phyloP scores from a whole-genome alignment of 768 basidiomycete species.

The Austroboletus festivus region DNA sequence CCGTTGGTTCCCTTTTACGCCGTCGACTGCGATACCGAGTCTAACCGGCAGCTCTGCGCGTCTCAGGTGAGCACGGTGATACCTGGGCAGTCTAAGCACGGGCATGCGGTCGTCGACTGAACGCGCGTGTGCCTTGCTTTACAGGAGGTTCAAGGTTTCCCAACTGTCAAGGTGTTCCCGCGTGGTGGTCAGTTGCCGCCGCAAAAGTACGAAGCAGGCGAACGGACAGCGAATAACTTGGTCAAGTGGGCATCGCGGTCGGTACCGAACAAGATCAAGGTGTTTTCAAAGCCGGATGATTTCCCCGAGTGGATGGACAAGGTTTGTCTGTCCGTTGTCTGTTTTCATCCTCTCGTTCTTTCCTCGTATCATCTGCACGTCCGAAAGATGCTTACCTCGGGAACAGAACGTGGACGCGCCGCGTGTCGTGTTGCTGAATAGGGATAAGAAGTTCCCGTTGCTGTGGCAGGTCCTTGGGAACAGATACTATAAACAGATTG shows the following conservation, averaged over 20 bases:
- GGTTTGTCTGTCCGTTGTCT: slow-evolving; percentile 38
- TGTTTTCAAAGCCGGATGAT: slow-evolving; percentile 53
- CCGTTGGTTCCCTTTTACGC: slow-evolving; percentile 88
- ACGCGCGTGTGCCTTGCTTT: neutral
- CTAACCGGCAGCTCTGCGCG: slow-evolving; percentile 79
- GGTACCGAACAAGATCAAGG: slow-evolving; percentile 69
- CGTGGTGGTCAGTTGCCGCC: slow-evolving; percentile 62
- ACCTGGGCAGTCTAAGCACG: too few relatives aligned
- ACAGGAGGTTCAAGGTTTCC: slow-evolving; percentile 84
- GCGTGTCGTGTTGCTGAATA: slow-evolving; percentile 67
- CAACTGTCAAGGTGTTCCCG: slow-evolving; percentile 90
- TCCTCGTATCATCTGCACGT: too few relatives aligned
- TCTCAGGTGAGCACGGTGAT: slow-evolving; percentile 66
- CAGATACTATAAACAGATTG: slow-evolving; percentile 61
- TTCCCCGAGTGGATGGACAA: slow-evolving; percentile 65
- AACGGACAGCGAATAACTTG: slow-evolving; percentile 69
- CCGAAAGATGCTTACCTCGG: neutral
- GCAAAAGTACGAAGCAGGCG: slow-evolving; percentile 61
- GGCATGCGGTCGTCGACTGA: neutral
- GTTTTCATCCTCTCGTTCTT: neutral
- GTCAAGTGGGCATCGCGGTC: slow-evolving; percentile 73
- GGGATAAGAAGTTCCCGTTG: slow-evolving; percentile 72
- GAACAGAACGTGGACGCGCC: slow-evolving; percentile 40
- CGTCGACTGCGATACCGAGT: slow-evolving; percentile 84
- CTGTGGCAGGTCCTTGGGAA: slow-evolving; percentile 80